These are phyloP conservation scores for Mortierella sp. DNA, from an alignment of 371 early-diverging fungal species.

Conservation along the genomic window DNA sequence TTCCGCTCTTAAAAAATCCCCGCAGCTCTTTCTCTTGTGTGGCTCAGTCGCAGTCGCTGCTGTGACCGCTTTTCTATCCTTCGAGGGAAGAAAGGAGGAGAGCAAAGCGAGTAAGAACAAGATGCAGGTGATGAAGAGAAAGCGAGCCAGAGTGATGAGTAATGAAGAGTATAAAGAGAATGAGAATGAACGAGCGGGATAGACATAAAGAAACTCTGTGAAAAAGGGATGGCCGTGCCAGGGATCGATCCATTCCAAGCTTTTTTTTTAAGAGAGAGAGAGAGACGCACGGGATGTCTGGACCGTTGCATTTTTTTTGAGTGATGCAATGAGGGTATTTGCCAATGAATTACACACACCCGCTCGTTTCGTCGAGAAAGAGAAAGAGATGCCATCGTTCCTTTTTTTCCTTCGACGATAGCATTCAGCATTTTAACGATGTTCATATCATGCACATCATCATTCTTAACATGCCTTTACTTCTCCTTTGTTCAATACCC, in stretches of 20 bases:
- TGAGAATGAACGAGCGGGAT: not conserved
- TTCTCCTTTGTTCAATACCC: too few species aligned
- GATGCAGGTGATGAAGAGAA: not conserved
- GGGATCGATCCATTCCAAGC: constrained; percentile 1
- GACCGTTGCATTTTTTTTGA: not conserved
- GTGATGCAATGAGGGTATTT: not conserved
- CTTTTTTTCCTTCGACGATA: not conserved
- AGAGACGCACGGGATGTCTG: not conserved
- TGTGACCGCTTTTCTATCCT: not conserved
- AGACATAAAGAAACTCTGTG: not conserved
- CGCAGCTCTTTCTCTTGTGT: not conserved
- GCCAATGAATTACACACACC: not conserved
- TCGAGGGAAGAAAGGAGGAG: not conserved
- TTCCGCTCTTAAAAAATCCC: not conserved
- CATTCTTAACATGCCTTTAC: too few species aligned
- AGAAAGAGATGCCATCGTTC: not conserved
- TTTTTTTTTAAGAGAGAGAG: not conserved
- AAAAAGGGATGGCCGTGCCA: not conserved
- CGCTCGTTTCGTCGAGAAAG: not conserved
- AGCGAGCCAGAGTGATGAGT: not conserved
- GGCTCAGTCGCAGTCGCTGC: not conserved
- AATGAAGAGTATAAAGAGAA: not conserved
- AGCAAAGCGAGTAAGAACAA: not conserved
- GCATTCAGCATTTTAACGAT: too few species aligned
- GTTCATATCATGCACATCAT: too few species aligned